Evolutionary conservation across 2,329 filamentous ascomycete species (phyloP), one percentile per base, ranked within the genome.

Genomic region (Furcasterigmium furcatum): DNA sequence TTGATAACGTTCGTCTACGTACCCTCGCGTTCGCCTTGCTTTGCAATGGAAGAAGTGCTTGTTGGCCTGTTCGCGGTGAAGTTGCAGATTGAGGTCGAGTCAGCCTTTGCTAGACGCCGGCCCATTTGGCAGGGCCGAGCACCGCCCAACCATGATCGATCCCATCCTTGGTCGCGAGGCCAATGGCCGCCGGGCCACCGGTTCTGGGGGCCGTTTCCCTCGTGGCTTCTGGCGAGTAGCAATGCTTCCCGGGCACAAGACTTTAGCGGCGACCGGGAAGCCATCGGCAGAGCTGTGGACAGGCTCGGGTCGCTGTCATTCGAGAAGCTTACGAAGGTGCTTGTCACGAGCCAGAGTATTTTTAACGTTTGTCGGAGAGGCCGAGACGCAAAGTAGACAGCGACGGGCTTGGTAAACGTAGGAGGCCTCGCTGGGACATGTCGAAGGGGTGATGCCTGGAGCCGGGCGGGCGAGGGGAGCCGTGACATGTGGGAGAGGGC

Each of bases 161-260:
- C n/a, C n/a, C n/a, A 34, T 7, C 30, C 30, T 34, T 7, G 30
- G 12, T 12, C 24, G 24, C 38, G 27, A 25, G 27, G 41, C 24
- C 48, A 52, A 55, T 50, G 51, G 56, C 52, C 49, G 41, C 48
- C 47, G 53, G 51, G 51, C 55, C 52, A 58, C 52, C 38, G 43
- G 53, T 53, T 53, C 64, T 66, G 57, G 73, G 61, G 68, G 72
- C 72, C 59, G 73, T 70, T 65, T 66, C 55, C 40, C 40, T 42
- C 40, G 40, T 35, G 40, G 29, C 19, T 19, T 42, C 40, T 16
- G 19, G 40, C 40, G 40, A 42, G 27, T 35, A 13, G 22, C 10
- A 8, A 30, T 13, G 19, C 27, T 22, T 42, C 40, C 40, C 40
- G 40, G 24, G 19, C 40, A 34, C 40, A 42, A 42, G 40, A 42